Evolutionary conservation across 2,329 filamentous ascomycete genomes (phyloP).

Genomic region (Calonectria ilicicola): DNA sequence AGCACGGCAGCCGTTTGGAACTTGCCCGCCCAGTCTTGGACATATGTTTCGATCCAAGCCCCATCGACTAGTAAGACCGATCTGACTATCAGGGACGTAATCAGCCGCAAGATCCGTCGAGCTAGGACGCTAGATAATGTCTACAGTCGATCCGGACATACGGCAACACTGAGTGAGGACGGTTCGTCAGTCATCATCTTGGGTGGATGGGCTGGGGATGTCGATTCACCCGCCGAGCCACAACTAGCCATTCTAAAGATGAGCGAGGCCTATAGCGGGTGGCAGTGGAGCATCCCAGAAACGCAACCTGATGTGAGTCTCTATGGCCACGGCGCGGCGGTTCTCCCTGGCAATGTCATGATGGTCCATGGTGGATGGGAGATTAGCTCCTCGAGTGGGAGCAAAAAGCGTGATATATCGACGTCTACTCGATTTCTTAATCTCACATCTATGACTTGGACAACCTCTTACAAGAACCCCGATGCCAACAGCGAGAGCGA

Average conservation of each 20-base stretch:
- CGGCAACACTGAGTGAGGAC: conserved; percentile 82
- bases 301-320: conserved; percentile 62
- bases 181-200: conserved; percentile 82
- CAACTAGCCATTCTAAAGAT: conserved; percentile 84
- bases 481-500: conserved; percentile 23
- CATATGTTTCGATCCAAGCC: conserved; percentile 76
- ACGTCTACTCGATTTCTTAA: conserved; percentile 63
- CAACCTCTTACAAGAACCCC: conserved; percentile 62
- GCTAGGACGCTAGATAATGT: conserved; percentile 54
- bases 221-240: conserved; percentile 80
- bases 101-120: conserved; percentile 23
- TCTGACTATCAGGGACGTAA: conserved; percentile 59
- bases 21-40: conserved; percentile 88
- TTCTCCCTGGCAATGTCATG: conserved; percentile 76
- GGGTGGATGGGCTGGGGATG: conserved; percentile 93
- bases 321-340: conserved; percentile 73
- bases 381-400: conserved; percentile 52
- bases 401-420: conserved; percentile 49
- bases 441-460: conserved; percentile 68
- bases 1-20: conserved; percentile 89
- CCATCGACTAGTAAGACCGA: conserved; percentile 62
- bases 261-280: conserved; percentile 79
- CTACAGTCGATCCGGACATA: conserved; percentile 90
- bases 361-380: conserved; percentile 74
- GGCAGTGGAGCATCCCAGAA: conserved; percentile 77